phyloP scores from a whole-genome alignment of 2,329 filamentous ascomycete species.

The Fusarium sp. region DNA sequence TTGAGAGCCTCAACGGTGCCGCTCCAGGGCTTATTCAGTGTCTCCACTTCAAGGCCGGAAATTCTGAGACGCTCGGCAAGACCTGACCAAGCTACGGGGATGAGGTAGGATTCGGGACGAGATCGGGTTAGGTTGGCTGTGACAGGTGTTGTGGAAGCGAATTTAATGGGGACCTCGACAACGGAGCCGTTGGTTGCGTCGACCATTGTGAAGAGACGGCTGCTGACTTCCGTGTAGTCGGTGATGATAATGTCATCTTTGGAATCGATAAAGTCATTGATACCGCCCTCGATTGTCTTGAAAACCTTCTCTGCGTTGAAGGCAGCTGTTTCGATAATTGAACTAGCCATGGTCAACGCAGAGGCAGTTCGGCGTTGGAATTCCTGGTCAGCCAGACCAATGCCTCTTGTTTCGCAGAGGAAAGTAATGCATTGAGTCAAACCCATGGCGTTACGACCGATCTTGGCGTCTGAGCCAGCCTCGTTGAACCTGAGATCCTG shows the following conservation, averaged over 20 bases:
- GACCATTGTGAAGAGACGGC: constrained; percentile 44
- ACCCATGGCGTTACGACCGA: constrained; percentile 48
- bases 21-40: constrained; percentile 34
- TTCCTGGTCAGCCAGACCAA: constrained; percentile 48
- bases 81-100: constrained; percentile 47
- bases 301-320: constrained; percentile 46
- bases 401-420: constrained; percentile 49
- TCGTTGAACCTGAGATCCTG: constrained; percentile 37
- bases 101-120: constrained; percentile 48
- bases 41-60: constrained; percentile 45
- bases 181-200: constrained; percentile 44
- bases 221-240: constrained; percentile 37
- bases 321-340: constrained; percentile 47
- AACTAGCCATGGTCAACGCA: constrained; percentile 45
- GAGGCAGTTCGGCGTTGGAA: constrained; percentile 48
- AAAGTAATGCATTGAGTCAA: constrained; percentile 48
- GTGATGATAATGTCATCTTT: constrained; percentile 48
- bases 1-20: constrained; percentile 48
- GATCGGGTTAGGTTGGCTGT: constrained; percentile 47
- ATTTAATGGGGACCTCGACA: constrained; percentile 45
- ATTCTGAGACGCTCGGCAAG: constrained; percentile 44
- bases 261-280: constrained; percentile 44
- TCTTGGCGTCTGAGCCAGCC: constrained; percentile 47
- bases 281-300: constrained; percentile 42
- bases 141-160: constrained; percentile 47